Base-by-base conservation (phyloP, 495 filamentous ascomycete species). In the Aspergillus indologenus region DNA sequence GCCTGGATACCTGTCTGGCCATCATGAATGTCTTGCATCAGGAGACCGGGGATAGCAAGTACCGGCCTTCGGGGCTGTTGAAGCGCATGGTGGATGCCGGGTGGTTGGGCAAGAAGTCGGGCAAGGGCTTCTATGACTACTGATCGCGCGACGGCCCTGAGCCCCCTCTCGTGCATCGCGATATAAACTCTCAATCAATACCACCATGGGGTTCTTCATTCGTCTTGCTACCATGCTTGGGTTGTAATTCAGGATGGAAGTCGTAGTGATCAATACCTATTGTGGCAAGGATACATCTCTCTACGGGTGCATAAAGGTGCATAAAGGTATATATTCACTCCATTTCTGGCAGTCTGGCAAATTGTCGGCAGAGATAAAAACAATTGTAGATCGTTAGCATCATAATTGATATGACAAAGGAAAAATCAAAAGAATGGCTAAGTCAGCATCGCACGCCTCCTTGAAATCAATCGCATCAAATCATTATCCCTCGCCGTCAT, bases 31-130 rank as follows among this genome's bases (percentile, higher is more conserved):
- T 98, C 23, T 76, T 99, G 68, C 85, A 97, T 71, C 81, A 85
- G 62, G 91, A 96, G 78, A 95, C 91, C 2, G 91, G 91, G 1
- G 94, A 99, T 72, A 90, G 86, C 58, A 99, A 99, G 74, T 99
- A 99, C 67, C 77, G 94, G 45, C 92, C 95, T 0, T 85, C 88
- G 29, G 89, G 95, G 49, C 75, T 96, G 54, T 75, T 99, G 61
- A 79, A 83, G 66, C 92, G 93, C 71, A 97, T 97, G 94, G 95
- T 99, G 0, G 91, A 96, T 81, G 94, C 94, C 11, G 95, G 95
- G 8, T 99, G 94, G 94, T 64, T 96, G 61, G 94, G 94, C 23
- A 97, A 95, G 86, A 99, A 99, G 83, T 89, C 86, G 64, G 91
- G 93, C 18, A 97, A 92, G 78, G 94, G 94, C 12, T 97, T 97